These are phyloP conservation scores for Trametes villosa DNA, from an alignment of 768 basidiomycete species.

Conservation along the genomic window DNA sequence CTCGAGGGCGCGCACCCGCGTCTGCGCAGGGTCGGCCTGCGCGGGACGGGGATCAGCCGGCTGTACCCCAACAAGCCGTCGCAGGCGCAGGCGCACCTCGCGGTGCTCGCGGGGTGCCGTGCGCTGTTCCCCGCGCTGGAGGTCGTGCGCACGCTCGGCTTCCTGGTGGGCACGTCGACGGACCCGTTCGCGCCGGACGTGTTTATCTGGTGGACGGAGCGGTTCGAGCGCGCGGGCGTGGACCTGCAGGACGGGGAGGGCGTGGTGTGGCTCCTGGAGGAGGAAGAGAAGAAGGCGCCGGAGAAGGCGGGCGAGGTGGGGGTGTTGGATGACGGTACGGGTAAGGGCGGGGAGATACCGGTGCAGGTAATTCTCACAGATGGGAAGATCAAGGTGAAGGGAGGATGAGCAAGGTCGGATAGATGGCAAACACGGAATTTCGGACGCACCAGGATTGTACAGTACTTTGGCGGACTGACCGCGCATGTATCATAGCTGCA, in stretches of 20 bases:
- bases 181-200: slow-evolving; percentile 50
- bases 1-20: slow-evolving; percentile 30
- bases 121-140: slow-evolving; percentile 50
- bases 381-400: neutral
- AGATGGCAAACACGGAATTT: too few species aligned
- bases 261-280: slow-evolving; percentile 47
- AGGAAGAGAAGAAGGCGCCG: slow-evolving; percentile 3
- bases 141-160: slow-evolving; percentile 51
- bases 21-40: slow-evolving; percentile 53
- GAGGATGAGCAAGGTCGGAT: too few species aligned
- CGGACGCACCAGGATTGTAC: too few species aligned
- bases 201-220: slow-evolving; percentile 59
- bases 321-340: neutral
- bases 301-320: neutral
- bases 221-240: slow-evolving; percentile 52
- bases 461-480: too few species aligned
- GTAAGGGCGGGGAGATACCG: neutral
- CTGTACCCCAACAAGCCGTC: slow-evolving; percentile 50
- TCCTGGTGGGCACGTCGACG: slow-evolving; percentile 49
- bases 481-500: slow-evolving; percentile 3
- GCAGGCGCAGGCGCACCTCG: slow-evolving; percentile 44
- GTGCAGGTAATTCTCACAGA: too few species aligned
- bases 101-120: slow-evolving; percentile 41
- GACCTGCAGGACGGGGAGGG: slow-evolving; percentile 60
- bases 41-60: slow-evolving; percentile 45